phyloP scores from a whole-genome alignment of 2,329 filamentous ascomycete species.

The Volutella citrinella region DNA sequence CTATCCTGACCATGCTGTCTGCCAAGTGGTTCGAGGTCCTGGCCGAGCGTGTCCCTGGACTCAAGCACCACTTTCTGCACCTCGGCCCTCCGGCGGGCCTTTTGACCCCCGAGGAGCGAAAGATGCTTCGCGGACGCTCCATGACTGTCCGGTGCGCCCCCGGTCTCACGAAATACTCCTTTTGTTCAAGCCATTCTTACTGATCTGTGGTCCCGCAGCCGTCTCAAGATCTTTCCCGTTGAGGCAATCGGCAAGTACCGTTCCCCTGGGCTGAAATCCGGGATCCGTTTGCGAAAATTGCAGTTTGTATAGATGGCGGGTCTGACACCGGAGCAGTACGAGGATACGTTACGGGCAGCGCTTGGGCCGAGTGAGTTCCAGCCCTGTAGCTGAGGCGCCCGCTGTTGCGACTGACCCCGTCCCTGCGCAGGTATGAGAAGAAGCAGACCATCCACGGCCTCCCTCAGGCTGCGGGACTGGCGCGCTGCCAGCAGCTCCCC shows the following conservation, averaged over 20 bases:
- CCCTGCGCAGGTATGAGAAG: slow-evolving; percentile 61
- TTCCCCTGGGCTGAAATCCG: too few species aligned
- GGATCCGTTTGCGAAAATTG: too few species aligned
- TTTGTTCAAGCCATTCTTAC: slow-evolving; percentile 73
- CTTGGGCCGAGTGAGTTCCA: neutral
- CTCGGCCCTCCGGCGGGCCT: slow-evolving; percentile 35
- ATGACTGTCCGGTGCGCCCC: slow-evolving; percentile 77
- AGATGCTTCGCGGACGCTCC: slow-evolving; percentile 59
- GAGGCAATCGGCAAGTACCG: slow-evolving; percentile 2
- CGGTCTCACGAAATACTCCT: too few species aligned
- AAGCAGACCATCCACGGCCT: slow-evolving; percentile 79
- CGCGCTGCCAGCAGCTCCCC: slow-evolving; percentile 68
- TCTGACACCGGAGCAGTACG: too few species aligned
- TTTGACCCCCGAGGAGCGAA: slow-evolving; percentile 42
- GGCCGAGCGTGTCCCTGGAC: slow-evolving; percentile 40
- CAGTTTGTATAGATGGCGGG: too few species aligned
- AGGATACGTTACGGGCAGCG: neutral
- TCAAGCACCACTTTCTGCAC: slow-evolving; percentile 52
- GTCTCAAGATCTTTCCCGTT: neutral
- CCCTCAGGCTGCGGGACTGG: slow-evolving; percentile 62
- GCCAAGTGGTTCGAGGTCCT: slow-evolving; percentile 55
- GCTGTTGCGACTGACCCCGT: slow-evolving; percentile 85
- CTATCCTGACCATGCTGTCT: too few species aligned
- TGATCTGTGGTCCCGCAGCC: too few species aligned
- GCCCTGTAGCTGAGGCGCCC: slow-evolving; percentile 48